Conservation (phyloP, 2,329 filamentous ascomycete genomes). For the Hypoxylon sp. region DNA sequence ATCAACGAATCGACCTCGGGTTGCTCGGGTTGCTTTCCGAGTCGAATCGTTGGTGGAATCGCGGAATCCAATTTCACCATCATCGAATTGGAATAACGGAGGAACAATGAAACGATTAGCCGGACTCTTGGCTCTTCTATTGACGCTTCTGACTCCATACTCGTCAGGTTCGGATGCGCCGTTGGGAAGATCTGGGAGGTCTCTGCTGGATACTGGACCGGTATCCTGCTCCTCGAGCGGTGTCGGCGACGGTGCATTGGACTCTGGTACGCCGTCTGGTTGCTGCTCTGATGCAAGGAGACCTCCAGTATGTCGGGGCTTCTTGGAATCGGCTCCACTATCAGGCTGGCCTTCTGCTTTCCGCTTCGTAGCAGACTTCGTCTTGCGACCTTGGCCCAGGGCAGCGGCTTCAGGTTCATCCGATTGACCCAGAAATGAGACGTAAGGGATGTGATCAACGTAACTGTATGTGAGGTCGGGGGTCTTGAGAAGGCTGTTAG, state of each 20-base stretch:
- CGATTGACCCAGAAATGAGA: slow-evolving; percentile 51
- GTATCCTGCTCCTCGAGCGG: slow-evolving; percentile 46
- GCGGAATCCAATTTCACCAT: slow-evolving; percentile 70
- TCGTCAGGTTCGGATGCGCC: slow-evolving; percentile 64
- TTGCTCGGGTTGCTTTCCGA: slow-evolving; percentile 65
- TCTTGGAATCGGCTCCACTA: slow-evolving; percentile 64
- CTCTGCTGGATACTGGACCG: slow-evolving; percentile 43
- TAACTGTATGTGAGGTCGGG: slow-evolving; percentile 49
- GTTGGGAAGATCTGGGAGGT: slow-evolving; percentile 55
- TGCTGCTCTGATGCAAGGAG: slow-evolving; percentile 55
- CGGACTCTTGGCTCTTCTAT: slow-evolving; percentile 56
- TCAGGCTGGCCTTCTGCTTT: slow-evolving; percentile 65
- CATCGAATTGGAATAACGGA: slow-evolving; percentile 61
- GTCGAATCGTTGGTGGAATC: slow-evolving; percentile 69
- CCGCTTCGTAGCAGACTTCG: slow-evolving; percentile 59
- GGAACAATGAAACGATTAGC: slow-evolving; percentile 69
- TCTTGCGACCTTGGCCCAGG: slow-evolving; percentile 53
- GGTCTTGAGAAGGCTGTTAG: slow-evolving; percentile 43
- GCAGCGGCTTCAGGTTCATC: slow-evolving; percentile 54
- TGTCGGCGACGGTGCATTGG: slow-evolving; percentile 51
- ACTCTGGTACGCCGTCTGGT: slow-evolving; percentile 52
- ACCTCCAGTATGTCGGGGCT: slow-evolving; percentile 59
- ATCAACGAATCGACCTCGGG: slow-evolving; percentile 67
- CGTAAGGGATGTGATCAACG: slow-evolving; percentile 43
- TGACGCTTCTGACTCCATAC: slow-evolving; percentile 64